These are phyloP conservation scores for Jatropha curcas DNA, from an alignment of 345 rosid species.

Conservation along the genomic window DNA sequence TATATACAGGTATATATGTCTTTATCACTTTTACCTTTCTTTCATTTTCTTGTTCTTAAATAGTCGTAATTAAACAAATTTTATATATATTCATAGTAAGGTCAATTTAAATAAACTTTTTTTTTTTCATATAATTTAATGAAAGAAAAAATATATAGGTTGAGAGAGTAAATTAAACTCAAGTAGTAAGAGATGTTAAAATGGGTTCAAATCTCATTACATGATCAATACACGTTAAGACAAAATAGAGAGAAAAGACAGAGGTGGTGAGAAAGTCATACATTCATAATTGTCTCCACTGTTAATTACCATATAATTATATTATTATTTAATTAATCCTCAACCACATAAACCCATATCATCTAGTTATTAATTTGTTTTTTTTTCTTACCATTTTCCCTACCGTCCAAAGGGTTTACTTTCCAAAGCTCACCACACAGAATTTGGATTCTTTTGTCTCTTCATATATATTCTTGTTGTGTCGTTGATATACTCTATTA, in stretches of 20 bases:
- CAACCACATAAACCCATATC: not conserved
- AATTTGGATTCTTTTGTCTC: slow-evolving; percentile 27
- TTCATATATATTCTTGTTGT: no score
- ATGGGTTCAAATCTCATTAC: not conserved
- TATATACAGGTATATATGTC: not conserved
- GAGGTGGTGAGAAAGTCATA: not conserved
- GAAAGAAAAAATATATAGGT: not conserved
- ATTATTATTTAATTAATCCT: not conserved
- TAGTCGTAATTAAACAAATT: not conserved
- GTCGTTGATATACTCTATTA: no score
- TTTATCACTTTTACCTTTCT: not conserved
- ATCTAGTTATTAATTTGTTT: not conserved
- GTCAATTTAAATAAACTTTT: no score
- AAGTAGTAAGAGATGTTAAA: no score
- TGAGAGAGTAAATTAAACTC: no score
- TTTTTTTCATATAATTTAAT: no score
- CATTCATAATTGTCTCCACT: not conserved
- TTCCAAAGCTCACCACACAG: slow-evolving; percentile 20
- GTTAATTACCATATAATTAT: not conserved
- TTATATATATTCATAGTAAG: not conserved
- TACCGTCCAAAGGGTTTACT: slow-evolving; percentile 24
- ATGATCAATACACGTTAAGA: not conserved
- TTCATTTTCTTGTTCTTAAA: no score
- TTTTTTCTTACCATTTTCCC: not conserved
- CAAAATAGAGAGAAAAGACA: not conserved